These are phyloP conservation scores for Fomes fomentarius DNA, from an alignment of 1,284 basidiomycete species.

Conservation along the genomic window DNA sequence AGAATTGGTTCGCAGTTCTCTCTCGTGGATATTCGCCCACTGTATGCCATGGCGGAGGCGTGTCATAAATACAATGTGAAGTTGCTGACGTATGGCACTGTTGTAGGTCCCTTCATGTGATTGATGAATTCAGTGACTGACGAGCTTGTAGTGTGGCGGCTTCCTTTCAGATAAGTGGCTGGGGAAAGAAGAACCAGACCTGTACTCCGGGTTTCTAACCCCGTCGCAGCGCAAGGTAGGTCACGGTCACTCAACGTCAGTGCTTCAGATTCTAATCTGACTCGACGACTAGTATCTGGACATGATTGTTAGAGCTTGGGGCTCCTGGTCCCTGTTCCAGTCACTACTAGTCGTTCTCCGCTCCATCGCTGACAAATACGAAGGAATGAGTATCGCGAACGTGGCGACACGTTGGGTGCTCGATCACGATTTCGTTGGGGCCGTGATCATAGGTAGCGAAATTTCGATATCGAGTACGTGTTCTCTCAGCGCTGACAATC, in stretches of 20 bases:
- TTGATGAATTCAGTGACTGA: constrained; percentile 3
- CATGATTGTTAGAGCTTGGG: constrained; percentile 80
- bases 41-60: constrained; percentile 77
- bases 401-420: constrained; percentile 82
- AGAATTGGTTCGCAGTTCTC: constrained; percentile 61
- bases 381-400: constrained; percentile 72
- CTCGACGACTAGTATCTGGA: constrained; percentile 67
- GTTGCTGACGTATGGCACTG: constrained; percentile 78
- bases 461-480: neutral
- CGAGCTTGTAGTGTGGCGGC: constrained; percentile 66
- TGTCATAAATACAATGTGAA: constrained; percentile 75
- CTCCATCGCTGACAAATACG: constrained; percentile 67
- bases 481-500: neutral
- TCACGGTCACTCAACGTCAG: too few relatives aligned
- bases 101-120: constrained; percentile 49
- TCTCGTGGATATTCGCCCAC: constrained; percentile 74
- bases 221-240: constrained; percentile 81
- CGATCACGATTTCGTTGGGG: constrained; percentile 76
- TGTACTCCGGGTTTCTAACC: constrained; percentile 62
- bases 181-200: constrained; percentile 66
- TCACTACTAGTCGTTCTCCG: constrained; percentile 60
- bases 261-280: too few relatives aligned
- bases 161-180: constrained; percentile 82
- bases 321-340: constrained; percentile 77
- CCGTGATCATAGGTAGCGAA: constrained; percentile 72